Conservation (phyloP, 1,139 yeast genomes). For the Sugiyamaella castrensis region DNA sequence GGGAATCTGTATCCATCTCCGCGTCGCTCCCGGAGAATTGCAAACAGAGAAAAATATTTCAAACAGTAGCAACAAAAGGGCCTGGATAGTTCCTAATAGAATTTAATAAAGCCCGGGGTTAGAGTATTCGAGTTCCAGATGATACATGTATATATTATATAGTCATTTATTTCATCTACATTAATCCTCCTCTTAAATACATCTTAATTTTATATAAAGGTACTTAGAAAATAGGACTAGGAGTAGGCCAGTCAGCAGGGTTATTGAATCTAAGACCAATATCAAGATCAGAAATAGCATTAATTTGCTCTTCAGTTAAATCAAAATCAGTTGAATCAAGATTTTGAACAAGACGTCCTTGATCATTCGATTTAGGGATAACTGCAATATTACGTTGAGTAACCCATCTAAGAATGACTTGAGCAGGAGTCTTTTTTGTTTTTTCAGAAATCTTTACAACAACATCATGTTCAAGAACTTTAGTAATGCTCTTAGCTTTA, state of each 20-base stretch:
- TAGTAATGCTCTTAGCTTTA: constrained; percentile 52
- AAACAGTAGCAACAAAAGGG: no score
- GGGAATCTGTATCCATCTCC: no score
- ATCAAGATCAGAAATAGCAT: constrained; percentile 50
- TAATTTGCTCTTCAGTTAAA: constrained; percentile 48
- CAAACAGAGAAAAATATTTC: no score
- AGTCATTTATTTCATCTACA: constrained; percentile 3
- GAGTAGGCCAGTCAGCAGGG: constrained; percentile 70
- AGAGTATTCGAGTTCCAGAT: no score
- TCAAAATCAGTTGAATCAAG: constrained; percentile 56
- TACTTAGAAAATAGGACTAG: constrained; percentile 48
- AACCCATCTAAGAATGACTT: constrained; percentile 68
- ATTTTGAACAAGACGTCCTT: constrained; percentile 55
- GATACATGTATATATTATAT: constrained; percentile 5
- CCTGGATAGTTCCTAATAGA: no score
- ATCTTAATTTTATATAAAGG: background rate
- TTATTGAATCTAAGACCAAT: constrained; percentile 76
- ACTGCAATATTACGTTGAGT: constrained; percentile 65
- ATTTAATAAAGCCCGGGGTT: no score
- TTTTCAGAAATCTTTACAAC: constrained; percentile 51
- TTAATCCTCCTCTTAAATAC: constrained; percentile 1
- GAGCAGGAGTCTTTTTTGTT: constrained; percentile 55
- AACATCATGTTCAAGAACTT: constrained; percentile 51
- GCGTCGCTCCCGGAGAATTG: no score
- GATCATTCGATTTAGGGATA: constrained; percentile 66